Evolutionary conservation across 2,329 filamentous ascomycete species (phyloP).

Genomic region (Aspergillus transmontanensis): DNA sequence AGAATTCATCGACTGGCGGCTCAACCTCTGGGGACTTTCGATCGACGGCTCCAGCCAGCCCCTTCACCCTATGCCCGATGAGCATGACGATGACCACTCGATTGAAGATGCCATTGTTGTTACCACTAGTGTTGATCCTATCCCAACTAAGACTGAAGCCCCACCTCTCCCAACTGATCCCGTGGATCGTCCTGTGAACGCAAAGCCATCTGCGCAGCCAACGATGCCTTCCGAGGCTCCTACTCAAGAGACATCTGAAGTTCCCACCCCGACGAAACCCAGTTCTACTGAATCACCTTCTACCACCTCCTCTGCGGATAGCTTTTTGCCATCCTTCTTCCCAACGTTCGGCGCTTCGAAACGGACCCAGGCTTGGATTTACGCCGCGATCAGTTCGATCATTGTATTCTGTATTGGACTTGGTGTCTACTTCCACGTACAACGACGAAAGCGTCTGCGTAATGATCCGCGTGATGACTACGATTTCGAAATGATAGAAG

Average conservation of each 20-base stretch:
- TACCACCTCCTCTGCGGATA: slow-evolving; percentile 45
- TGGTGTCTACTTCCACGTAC: slow-evolving; percentile 78
- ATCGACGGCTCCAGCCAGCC: slow-evolving; percentile 74
- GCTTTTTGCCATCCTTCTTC: slow-evolving; percentile 80
- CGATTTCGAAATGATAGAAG: slow-evolving; percentile 90
- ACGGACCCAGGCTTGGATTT: slow-evolving; percentile 91
- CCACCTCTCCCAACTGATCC: slow-evolving; percentile 61
- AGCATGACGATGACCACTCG: slow-evolving; percentile 82
- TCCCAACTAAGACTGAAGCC: slow-evolving; percentile 48
- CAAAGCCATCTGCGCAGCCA: slow-evolving; percentile 49
- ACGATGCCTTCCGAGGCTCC: slow-evolving; percentile 23
- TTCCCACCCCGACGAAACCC: slow-evolving; percentile 32
- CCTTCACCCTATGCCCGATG: slow-evolving; percentile 77
- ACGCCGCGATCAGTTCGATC: slow-evolving; percentile 81
- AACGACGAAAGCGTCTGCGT: slow-evolving; percentile 73
- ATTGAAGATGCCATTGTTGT: slow-evolving; percentile 63
- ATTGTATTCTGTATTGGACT: slow-evolving; percentile 78
- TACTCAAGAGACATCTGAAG: slow-evolving; percentile 25
- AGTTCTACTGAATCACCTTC: slow-evolving; percentile 32
- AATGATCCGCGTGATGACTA: slow-evolving; percentile 80
- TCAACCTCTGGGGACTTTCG: slow-evolving; percentile 91
- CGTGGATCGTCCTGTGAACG: slow-evolving; percentile 65
- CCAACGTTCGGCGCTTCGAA: slow-evolving; percentile 88
- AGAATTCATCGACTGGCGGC: slow-evolving; percentile 84
- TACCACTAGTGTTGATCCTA: slow-evolving; percentile 63